These are phyloP conservation scores for Wickerhamiella slavikovae DNA, from an alignment of 805 yeast genomes.

Conservation along the genomic window DNA sequence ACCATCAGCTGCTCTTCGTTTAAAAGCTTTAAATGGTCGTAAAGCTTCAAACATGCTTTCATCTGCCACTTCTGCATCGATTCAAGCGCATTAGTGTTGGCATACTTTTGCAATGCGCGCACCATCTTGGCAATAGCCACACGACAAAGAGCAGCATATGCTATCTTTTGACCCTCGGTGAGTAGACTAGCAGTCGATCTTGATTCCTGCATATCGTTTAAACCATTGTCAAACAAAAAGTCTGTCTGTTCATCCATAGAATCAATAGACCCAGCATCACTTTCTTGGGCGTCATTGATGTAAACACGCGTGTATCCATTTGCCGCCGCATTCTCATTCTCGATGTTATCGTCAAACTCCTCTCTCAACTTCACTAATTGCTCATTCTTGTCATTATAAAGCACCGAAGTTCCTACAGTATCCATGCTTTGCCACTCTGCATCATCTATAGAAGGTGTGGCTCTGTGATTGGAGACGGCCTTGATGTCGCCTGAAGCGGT, in stretches of 20 bases:
- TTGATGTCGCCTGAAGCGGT: constrained; percentile 10
- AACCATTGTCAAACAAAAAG: constrained; percentile 29
- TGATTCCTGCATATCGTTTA: constrained; percentile 41
- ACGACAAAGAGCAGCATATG: constrained; percentile 72
- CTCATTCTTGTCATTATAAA: constrained; percentile 54
- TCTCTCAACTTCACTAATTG: constrained; percentile 15
- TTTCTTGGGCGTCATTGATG: constrained; percentile 23
- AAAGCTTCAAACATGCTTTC: constrained; percentile 46
- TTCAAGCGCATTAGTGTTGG: constrained; percentile 32
- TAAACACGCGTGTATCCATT: constrained; percentile 75
- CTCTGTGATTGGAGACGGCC: constrained; percentile 3
- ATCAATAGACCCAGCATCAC: constrained; percentile 43
- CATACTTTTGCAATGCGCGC: constrained; percentile 34
- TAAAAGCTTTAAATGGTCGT: constrained; percentile 57
- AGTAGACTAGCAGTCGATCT: constrained; percentile 64
- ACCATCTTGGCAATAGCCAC: constrained; percentile 66
- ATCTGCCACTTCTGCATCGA: constrained; percentile 73
- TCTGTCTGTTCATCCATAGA: constrained; percentile 34
- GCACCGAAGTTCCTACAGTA: constrained; percentile 52
- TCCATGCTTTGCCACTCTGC: constrained; percentile 77
- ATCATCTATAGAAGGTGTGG: constrained; percentile 19
- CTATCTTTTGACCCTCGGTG: constrained; percentile 68
- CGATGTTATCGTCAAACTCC: constrained; percentile 6
- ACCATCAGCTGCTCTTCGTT: constrained; percentile 76
- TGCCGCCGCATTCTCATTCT: constrained; percentile 24